Percentiles rank a stretch among this genome's conserved stretches.
Evolutionary conservation across 2,329 filamentous ascomycete genomes (phyloP).

Genomic region (Colletotrichum melonis): DNA sequence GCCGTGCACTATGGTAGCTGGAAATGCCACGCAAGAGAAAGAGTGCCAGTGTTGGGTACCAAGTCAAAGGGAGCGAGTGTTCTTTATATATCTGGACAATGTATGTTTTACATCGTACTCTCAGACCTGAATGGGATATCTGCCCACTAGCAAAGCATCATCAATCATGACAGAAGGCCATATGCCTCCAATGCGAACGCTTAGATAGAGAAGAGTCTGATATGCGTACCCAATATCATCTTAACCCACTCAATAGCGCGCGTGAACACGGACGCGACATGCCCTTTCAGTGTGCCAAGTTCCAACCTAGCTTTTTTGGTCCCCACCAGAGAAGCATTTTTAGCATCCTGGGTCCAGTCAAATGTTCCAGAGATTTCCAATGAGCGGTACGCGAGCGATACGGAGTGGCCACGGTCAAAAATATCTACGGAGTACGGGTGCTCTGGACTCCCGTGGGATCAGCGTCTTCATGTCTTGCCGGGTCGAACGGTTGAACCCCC

Average conservation of each 20-base stretch:
- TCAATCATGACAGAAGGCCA: neutral
- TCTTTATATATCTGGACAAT: neutral
- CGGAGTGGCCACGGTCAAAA: neutral
- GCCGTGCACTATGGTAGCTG: neutral
- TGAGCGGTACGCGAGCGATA: neutral
- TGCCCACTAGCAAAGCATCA: neutral
- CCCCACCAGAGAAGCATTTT: conserved; percentile 32
- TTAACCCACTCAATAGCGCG: conserved; percentile 6
- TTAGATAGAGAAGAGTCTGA: conserved; percentile 1
- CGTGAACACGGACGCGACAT: conserved; percentile 3
- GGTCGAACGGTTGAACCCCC: neutral
- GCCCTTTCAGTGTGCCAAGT: neutral
- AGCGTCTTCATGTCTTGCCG: neutral
- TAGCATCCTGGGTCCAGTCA: conserved; percentile 5
- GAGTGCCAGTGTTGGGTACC: neutral
- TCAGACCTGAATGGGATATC: neutral
- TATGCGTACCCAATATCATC: neutral
- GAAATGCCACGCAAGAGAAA: neutral
- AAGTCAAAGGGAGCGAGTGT: neutral
- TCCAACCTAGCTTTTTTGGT: neutral
- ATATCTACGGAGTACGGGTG: neutral
- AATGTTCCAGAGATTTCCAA: conserved; percentile 3
- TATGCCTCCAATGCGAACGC: neutral
- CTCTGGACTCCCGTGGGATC: neutral
- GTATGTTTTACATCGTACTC: neutral